phyloP scores from a whole-genome alignment of 1,139 yeast species.

The Candida sanyaensis region DNA sequence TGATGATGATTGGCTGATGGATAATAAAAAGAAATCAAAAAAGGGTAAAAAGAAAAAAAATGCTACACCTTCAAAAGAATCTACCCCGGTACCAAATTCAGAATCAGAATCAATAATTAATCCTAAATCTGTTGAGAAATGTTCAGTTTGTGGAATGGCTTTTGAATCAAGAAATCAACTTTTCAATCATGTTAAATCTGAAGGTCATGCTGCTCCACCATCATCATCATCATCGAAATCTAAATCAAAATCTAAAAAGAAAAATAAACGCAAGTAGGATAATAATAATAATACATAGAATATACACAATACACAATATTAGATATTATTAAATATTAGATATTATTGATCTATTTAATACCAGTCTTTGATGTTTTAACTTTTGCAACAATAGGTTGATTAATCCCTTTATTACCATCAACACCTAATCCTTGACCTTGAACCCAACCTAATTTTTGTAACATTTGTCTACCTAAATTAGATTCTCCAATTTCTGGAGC shows the following conservation, averaged over 20 bases:
- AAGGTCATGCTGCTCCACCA: conserved; percentile 71
- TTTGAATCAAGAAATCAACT: conserved; percentile 74
- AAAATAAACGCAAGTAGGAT: conserved; percentile 12
- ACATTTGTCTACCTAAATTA: conserved; percentile 77
- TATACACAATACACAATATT: too few relatives aligned
- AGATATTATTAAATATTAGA: conserved; percentile 1
- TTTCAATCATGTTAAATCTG: conserved; percentile 70
- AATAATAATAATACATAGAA: too few relatives aligned
- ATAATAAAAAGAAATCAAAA: conserved; percentile 33
- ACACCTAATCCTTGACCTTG: conserved; percentile 85
- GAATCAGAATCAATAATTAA: conserved; percentile 12
- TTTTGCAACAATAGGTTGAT: conserved; percentile 79
- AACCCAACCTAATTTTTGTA: conserved; percentile 87
- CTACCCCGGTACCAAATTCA: conserved; percentile 9
- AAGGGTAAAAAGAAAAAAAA: conserved; percentile 33
- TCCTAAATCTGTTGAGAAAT: conserved; percentile 36
- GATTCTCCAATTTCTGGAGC: conserved; percentile 79
- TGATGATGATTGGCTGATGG: conserved; percentile 47
- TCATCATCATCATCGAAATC: conserved; percentile 9
- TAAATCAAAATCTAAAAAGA: conserved; percentile 23
- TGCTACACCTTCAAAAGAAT: conserved; percentile 8
- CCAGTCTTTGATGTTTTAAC: conserved; percentile 85
- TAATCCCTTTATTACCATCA: conserved; percentile 73
- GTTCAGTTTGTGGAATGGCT: conserved; percentile 60
- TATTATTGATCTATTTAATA: conserved; percentile 34